Conservation (phyloP, 176 grass and related monocot genomes). For the Lolium perenne region DNA sequence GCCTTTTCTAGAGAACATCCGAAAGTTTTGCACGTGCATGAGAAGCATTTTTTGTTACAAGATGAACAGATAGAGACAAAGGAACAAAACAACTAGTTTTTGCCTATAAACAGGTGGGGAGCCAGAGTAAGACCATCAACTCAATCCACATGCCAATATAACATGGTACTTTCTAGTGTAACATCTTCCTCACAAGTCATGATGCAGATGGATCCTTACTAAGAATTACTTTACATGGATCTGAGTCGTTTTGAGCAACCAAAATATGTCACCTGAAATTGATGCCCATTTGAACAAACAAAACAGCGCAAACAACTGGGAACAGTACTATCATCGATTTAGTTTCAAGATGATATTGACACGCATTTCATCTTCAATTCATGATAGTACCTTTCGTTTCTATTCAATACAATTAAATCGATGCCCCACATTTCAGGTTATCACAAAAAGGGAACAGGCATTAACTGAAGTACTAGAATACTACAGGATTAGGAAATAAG, state of each 20-base stretch:
- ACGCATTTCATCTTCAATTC: background rate
- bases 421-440: slow-evolving; percentile 8
- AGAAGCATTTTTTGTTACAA: background rate
- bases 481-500: background rate
- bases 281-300: slow-evolving; percentile 20
- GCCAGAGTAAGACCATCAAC: background rate
- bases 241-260: background rate
- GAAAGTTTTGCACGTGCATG: background rate
- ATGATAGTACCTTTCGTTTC: slow-evolving; percentile 11
- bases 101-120: background rate
- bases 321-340: too few relatives aligned
- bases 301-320: slow-evolving; percentile 35
- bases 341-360: background rate
- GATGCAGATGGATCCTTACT: background rate
- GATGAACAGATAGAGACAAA: background rate
- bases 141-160: background rate
- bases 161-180: too few relatives aligned
- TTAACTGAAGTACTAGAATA: background rate
- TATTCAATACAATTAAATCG: slow-evolving; percentile 23
- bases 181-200: background rate
- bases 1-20: background rate
- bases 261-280: slow-evolving; percentile 15
- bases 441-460: background rate
- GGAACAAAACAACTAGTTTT: background rate
- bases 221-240: background rate